phyloP scores from a whole-genome alignment of 768 basidiomycete genomes.

The Phaffia tasmanica region DNA sequence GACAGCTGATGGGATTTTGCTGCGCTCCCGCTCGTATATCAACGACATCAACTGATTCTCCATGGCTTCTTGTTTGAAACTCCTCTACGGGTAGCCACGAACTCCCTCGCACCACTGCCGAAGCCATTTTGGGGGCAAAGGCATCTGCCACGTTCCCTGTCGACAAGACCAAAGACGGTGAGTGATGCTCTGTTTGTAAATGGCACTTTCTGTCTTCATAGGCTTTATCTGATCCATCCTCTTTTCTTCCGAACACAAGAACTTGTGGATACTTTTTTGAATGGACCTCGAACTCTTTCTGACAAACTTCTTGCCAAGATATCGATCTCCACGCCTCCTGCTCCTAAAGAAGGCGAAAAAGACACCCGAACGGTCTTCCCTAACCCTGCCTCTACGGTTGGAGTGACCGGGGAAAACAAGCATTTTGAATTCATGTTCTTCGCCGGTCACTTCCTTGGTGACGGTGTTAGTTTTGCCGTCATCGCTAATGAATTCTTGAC shows the following conservation, averaged over 20 bases:
- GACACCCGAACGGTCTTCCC: slow-evolving; percentile 32
- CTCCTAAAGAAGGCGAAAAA: slow-evolving; percentile 26
- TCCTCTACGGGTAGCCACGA: slow-evolving; percentile 41
- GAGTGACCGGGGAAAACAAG: slow-evolving; percentile 30
- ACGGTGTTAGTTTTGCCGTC: slow-evolving; percentile 74
- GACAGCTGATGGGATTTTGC: neutral
- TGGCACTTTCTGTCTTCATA: slow-evolving; percentile 2
- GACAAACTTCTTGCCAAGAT: slow-evolving; percentile 57
- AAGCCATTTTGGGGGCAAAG: slow-evolving; percentile 46
- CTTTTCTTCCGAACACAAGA: slow-evolving; percentile 38
- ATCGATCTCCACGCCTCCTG: slow-evolving; percentile 35
- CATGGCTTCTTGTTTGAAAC: slow-evolving; percentile 3
- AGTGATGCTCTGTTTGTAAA: slow-evolving; percentile 20
- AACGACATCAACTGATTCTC: neutral
- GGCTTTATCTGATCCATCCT: slow-evolving; percentile 13
- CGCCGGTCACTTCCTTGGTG: slow-evolving; percentile 70
- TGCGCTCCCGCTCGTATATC: neutral
- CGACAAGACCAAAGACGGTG: slow-evolving; percentile 49
- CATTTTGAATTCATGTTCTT: slow-evolving; percentile 59
- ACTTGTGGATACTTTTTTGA: slow-evolving; percentile 59
- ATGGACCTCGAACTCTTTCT: slow-evolving; percentile 63
- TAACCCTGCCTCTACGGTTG: slow-evolving; percentile 24
- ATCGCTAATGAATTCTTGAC: slow-evolving; percentile 70
- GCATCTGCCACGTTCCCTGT: slow-evolving; percentile 44
- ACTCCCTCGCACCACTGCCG: slow-evolving; percentile 42